Conservation (phyloP, 805 yeast species). For the Wickerhamiella slavikovae region DNA sequence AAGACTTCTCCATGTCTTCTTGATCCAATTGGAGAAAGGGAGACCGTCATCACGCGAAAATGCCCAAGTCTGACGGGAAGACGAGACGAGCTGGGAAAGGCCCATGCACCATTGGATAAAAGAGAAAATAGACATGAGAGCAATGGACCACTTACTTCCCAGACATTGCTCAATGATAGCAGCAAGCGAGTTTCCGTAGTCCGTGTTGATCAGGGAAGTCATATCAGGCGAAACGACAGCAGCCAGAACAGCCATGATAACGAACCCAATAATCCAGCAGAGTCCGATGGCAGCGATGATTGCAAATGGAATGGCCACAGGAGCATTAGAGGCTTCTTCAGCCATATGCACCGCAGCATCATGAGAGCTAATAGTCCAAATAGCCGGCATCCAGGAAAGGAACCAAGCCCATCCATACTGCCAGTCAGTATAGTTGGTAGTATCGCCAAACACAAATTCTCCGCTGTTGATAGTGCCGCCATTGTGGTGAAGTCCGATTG, state of each 20-base stretch:
- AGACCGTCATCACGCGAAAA: constrained; percentile 60
- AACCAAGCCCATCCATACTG: constrained; percentile 36
- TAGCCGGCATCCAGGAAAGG: constrained; percentile 38
- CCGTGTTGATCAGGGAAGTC: constrained; percentile 20
- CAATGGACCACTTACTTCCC: constrained; percentile 46
- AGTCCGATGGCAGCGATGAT: constrained; percentile 34
- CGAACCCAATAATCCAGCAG: constrained; percentile 40
- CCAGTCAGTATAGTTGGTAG: constrained; percentile 33
- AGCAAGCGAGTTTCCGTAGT: constrained; percentile 40
- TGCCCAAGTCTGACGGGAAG: constrained; percentile 55
- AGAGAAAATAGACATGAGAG: constrained; percentile 35
- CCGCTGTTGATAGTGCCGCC: constrained; percentile 25
- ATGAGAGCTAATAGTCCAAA: constrained; percentile 61
- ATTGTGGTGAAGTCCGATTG: constrained; percentile 24
- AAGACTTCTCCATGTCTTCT: constrained; percentile 34
- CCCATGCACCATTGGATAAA: constrained; percentile 50
- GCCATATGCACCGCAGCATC: constrained; percentile 55
- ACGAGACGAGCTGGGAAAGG: constrained; percentile 38
- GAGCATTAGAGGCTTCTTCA: constrained; percentile 47
- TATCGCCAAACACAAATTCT: constrained; percentile 32
- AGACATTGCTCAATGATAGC: constrained; percentile 40
- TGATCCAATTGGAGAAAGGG: constrained; percentile 36
- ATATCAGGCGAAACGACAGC: constrained; percentile 28
- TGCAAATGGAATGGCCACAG: constrained; percentile 42
- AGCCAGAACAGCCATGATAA: constrained; percentile 29